Percentiles rank a stretch among this genome's conserved stretches.
Evolutionary conservation across 352 stramenopile species (phyloP).

Genomic region (Pythium grandisporangium): DNA sequence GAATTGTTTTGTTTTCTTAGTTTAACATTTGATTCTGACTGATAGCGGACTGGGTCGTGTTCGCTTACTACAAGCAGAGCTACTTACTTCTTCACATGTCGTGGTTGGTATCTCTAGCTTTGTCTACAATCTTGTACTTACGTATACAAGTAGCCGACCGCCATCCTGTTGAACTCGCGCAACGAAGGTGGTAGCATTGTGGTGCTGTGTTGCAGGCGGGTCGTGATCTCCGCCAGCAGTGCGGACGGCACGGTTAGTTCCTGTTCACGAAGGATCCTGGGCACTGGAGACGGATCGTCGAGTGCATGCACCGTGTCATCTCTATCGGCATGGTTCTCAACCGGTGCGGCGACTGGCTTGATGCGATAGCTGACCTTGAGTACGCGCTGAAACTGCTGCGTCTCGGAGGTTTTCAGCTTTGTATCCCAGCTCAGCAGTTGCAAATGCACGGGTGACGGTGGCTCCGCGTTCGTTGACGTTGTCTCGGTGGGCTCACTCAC

Average conservation of each 20-base stretch:
- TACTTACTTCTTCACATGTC: no score
- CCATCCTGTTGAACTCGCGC: slow-evolving; percentile 40
- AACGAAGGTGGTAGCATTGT: slow-evolving; percentile 36
- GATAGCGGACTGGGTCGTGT: no score
- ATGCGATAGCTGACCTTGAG: slow-evolving; percentile 54
- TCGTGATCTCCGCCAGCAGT: slow-evolving; percentile 19
- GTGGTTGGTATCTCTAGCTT: no score
- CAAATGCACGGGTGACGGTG: slow-evolving; percentile 15
- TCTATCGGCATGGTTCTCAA: no score
- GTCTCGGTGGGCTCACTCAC: neutral
- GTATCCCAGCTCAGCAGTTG: slow-evolving; percentile 73
- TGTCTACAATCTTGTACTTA: slow-evolving; percentile 21
- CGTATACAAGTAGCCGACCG: slow-evolving; percentile 47
- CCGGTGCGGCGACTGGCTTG: neutral
- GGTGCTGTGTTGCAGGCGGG: slow-evolving; percentile 33
- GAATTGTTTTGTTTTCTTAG: neutral
- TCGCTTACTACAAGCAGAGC: no score
- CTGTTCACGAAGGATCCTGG: slow-evolving; percentile 14
- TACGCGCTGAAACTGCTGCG: slow-evolving; percentile 30
- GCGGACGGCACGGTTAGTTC: slow-evolving; percentile 21
- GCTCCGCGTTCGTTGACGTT: slow-evolving; percentile 6
- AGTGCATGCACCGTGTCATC: no score
- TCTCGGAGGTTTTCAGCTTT: slow-evolving; percentile 25
- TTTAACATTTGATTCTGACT: neutral
- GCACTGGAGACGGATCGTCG: neutral